These are phyloP conservation scores for Boletus sensibilis DNA, from an alignment of 768 basidiomycete species.

Conservation along the genomic window DNA sequence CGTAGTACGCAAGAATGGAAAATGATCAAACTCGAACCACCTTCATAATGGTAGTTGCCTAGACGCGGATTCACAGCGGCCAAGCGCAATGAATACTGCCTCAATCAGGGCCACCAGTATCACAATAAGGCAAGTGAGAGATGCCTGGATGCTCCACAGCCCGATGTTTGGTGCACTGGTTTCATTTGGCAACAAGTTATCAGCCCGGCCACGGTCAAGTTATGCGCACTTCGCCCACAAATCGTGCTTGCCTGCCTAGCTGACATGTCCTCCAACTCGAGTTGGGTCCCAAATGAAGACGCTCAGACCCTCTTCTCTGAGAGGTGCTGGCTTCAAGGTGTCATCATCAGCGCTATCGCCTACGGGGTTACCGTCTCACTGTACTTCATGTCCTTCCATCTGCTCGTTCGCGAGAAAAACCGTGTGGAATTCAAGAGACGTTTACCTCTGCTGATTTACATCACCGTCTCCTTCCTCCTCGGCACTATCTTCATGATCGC, in stretches of 20 bases:
- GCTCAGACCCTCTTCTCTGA: slow-evolving; percentile 17
- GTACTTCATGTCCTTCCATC: slow-evolving; percentile 6
- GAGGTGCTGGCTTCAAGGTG: slow-evolving; percentile 22
- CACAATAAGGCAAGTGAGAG: not conserved
- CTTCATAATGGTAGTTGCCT: not conserved
- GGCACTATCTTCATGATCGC: slow-evolving; percentile 18
- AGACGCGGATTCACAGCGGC: not conserved
- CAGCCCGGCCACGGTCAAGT: not conserved
- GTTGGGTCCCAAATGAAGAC: slow-evolving; percentile 15
- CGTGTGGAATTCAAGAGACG: slow-evolving; percentile 5
- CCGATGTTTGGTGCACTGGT: not conserved
- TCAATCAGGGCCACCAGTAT: not conserved
- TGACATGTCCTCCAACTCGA: slow-evolving; percentile 18
- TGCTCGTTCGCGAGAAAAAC: slow-evolving; percentile 4
- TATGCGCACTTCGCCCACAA: not conserved
- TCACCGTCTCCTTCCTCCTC: slow-evolving; percentile 4
- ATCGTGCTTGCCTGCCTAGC: too few relatives aligned
- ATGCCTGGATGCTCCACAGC: not conserved
- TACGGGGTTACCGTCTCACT: slow-evolving; percentile 11
- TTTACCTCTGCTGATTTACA: slow-evolving; percentile 5
- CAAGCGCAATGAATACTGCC: not conserved
- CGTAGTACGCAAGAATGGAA: too few relatives aligned
- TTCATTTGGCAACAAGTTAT: not conserved
- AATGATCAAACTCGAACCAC: too few relatives aligned
- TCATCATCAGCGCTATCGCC: slow-evolving; percentile 4